A percentile compares a stretch with the other conserved stretches of the same genome.
Conservation (phyloP, 495 filamentous ascomycete genomes). For the Aspergillus sclerotioniger region DNA sequence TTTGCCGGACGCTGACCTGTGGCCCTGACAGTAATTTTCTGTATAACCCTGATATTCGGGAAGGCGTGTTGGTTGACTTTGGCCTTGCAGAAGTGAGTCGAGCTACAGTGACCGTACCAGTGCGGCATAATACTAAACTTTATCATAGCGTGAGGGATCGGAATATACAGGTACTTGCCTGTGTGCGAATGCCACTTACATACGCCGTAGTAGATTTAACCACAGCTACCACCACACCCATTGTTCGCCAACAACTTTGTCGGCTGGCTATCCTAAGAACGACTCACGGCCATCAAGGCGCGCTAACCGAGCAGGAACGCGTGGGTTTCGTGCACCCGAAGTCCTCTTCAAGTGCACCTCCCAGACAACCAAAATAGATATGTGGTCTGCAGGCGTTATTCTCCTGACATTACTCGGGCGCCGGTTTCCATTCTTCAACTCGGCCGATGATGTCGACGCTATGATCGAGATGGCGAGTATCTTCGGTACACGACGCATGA, state of each 20-base stretch:
- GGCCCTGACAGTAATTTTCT: conserved; percentile 72
- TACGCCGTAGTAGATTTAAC: conserved; percentile 38
- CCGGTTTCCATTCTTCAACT: conserved; percentile 98
- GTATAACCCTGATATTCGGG: conserved; percentile 76
- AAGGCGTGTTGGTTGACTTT: conserved; percentile 94
- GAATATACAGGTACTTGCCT: conserved; percentile 43
- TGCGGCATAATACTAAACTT: conserved; percentile 1
- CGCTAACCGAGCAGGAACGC: conserved; percentile 93
- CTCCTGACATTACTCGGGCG: conserved; percentile 84
- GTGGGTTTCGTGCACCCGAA: conserved; percentile 94
- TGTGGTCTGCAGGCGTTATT: conserved; percentile 96
- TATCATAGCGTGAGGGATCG: conserved; percentile 39
- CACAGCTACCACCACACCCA: conserved; percentile 47
- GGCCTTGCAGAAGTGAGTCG: conserved; percentile 74
- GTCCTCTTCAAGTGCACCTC: conserved; percentile 96
- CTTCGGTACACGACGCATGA: conserved; percentile 84
- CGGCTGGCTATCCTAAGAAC: conserved; percentile 76
- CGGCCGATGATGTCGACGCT: conserved; percentile 91
- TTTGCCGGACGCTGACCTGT: conserved; percentile 16
- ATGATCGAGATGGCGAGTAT: conserved; percentile 96
- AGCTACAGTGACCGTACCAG: background rate
- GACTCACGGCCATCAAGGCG: conserved; percentile 83
- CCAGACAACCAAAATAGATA: conserved; percentile 93
- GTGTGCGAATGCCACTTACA: conserved; percentile 37
- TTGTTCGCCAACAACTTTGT: conserved; percentile 37